Base-by-base conservation (phyloP, 208 protist species). In the Trypanosoma scelopori region DNA sequence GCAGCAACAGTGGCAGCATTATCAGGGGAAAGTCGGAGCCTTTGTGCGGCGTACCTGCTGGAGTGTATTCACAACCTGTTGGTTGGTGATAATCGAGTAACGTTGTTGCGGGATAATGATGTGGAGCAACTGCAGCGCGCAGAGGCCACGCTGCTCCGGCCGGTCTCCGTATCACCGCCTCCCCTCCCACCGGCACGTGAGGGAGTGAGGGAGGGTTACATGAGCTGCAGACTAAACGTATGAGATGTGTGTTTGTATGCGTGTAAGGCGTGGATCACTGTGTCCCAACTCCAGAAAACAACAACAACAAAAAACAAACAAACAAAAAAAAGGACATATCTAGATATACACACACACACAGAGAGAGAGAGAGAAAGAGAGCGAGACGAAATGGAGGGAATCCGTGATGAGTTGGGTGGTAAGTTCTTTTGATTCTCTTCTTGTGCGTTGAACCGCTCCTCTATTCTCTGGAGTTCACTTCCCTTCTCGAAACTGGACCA, bases 61-160 rank as follows among this genome's bases (percentile, higher is more conserved):
- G 82, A 93, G 69, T 80, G 82, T 63, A 85, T 87, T 55, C 79
- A 76, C 12, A 71, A 76, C 22, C 27, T 89, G 46, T 58, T 91
- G 18, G 79, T 69, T 11, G 76, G 74, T 15, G 82, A 91, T 15
- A 49, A 66, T 27, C 76, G 57, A 13, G 55, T 62, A n/a, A 46
- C 72, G 16, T 18, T 59, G 18, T 48, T 88, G 46, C 72, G 70
- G 5, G 66, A 74, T 7, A 48, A 60, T 48, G 85, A 86, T 41
- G 59, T 82, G 55, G 42, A 32, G 46, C 56, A 69, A 32, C 58
- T 91, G 16, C 72, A 71, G 55, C 32, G 23, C 13, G 63, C 78
- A 37, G 77, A 78, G 5, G 66, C 71, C 1, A 56, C 69, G 30
- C 49, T 83, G 77, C 39, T 51, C 22, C 55, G 52, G 37, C 27